These are phyloP conservation scores for Lophiostoma macrostomum DNA, from an alignment of 495 filamentous ascomycete species.

Conservation along the genomic window DNA sequence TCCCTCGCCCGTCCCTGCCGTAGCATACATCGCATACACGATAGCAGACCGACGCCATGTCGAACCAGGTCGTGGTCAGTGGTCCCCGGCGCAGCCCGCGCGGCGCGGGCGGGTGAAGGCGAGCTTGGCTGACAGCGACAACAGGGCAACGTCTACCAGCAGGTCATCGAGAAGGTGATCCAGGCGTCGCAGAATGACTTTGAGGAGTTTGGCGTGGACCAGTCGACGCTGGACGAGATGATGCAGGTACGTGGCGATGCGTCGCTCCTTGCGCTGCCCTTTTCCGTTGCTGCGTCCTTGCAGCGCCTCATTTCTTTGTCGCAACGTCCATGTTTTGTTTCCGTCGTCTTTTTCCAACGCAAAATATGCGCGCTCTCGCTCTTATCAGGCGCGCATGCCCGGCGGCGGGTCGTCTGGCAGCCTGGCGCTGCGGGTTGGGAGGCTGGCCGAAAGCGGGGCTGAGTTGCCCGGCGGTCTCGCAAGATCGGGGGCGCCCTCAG, in stretches of 20 bases:
- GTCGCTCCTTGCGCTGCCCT: slow-evolving; percentile 7
- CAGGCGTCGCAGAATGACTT: slow-evolving; percentile 87
- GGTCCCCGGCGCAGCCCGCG: not conserved
- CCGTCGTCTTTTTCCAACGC: slow-evolving; percentile 8
- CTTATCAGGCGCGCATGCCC: slow-evolving; percentile 8
- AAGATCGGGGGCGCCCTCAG: slow-evolving; percentile 30
- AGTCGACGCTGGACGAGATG: slow-evolving; percentile 78
- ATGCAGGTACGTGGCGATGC: slow-evolving; percentile 62
- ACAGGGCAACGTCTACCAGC: slow-evolving; percentile 74
- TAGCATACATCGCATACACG: not conserved
- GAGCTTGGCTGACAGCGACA: slow-evolving; percentile 22
- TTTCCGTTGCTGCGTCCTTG: slow-evolving; percentile 3
- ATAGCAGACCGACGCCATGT: slow-evolving; percentile 19
- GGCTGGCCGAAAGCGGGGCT: slow-evolving; percentile 36
- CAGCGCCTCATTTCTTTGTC: slow-evolving; percentile 28
- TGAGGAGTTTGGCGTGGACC: slow-evolving; percentile 91
- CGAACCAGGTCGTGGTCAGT: slow-evolving; percentile 32
- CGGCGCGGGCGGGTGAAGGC: slow-evolving; percentile 4
- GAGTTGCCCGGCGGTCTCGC: slow-evolving; percentile 27
- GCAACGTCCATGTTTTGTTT: slow-evolving; percentile 12
- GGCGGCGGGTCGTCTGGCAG: slow-evolving; percentile 20
- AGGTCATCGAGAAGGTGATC: slow-evolving; percentile 90
- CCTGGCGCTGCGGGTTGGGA: slow-evolving; percentile 22
- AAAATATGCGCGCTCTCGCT: no score
- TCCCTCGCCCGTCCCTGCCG: not conserved